Evolutionary conservation across 108 stramenopile species (phyloP).

Genomic region (Cyclotella atomus): DNA sequence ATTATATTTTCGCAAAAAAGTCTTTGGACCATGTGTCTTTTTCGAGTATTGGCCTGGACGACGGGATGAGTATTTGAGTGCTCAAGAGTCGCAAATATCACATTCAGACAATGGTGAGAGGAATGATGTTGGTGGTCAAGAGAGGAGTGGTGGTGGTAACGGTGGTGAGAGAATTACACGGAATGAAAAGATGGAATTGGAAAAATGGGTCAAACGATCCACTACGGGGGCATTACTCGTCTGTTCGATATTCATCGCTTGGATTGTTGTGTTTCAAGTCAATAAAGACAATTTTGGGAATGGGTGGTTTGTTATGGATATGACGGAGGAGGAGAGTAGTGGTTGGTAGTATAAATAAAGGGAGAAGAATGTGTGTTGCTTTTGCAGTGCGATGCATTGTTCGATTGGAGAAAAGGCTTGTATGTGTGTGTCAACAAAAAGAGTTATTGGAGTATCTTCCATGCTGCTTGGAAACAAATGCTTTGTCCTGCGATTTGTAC

Average conservation of each 20-base stretch:
- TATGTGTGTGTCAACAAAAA: too few species aligned
- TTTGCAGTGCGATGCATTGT: too few species aligned
- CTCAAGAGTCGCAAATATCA: too few species aligned
- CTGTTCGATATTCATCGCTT: conserved; percentile 59
- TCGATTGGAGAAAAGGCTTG: too few species aligned
- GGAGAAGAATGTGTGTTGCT: too few species aligned
- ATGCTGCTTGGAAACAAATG: too few species aligned
- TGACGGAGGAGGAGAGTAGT: conserved; percentile 55
- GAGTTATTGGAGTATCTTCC: too few species aligned
- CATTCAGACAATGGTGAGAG: background rate
- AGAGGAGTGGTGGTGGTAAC: too few species aligned
- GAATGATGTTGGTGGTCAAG: too few species aligned
- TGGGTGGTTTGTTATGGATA: conserved; percentile 61
- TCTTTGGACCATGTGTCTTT: conserved; percentile 41
- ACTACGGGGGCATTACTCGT: conserved; percentile 53
- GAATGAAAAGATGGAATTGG: conserved; percentile 28
- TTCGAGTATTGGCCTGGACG: conserved; percentile 50
- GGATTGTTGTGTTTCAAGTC: conserved; percentile 75
- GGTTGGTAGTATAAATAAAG: conserved; percentile 76
- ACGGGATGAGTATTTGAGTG: background rate
- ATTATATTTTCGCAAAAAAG: conserved; percentile 47
- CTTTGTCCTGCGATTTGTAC: too few species aligned
- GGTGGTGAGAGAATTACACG: too few species aligned
- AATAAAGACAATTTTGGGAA: conserved; percentile 60
- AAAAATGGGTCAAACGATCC: conserved; percentile 73